phyloP scores from a whole-genome alignment of 306 rosid species.

The Corylus heterophylla region DNA sequence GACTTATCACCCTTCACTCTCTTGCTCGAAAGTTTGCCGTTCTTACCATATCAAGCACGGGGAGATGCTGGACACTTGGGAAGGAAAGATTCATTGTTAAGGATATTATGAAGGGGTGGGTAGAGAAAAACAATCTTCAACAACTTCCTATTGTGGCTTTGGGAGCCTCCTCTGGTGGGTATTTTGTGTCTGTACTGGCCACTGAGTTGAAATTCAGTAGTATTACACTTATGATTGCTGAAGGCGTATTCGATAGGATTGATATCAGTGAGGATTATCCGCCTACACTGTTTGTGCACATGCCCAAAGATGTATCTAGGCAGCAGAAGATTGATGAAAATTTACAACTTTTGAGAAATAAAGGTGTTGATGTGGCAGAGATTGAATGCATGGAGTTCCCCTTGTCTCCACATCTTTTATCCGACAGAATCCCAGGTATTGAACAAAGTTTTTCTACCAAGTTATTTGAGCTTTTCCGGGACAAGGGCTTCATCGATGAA shows the following conservation, averaged over 20 bases:
- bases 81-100: slow-evolving; percentile 58
- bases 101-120: slow-evolving; percentile 73
- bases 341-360: slow-evolving; percentile 49
- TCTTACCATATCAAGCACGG: slow-evolving; percentile 66
- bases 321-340: slow-evolving; percentile 60
- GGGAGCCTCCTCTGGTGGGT: slow-evolving; percentile 94
- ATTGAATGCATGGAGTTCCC: slow-evolving; percentile 80
- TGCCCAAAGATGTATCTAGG: slow-evolving; percentile 85
- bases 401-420: slow-evolving; percentile 50
- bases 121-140: slow-evolving; percentile 54
- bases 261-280: slow-evolving; percentile 61
- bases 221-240: slow-evolving; percentile 79
- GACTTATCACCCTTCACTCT: slow-evolving; percentile 68
- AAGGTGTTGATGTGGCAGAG: slow-evolving; percentile 70
- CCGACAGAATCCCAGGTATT: slow-evolving; percentile 76
- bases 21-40: slow-evolving; percentile 70
- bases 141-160: slow-evolving; percentile 76
- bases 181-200: slow-evolving; percentile 86
- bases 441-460: slow-evolving; percentile 52
- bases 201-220: slow-evolving; percentile 54
- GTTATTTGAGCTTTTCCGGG: slow-evolving; percentile 58
- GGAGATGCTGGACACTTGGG: slow-evolving; percentile 69
- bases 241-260: slow-evolving; percentile 70
- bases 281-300: slow-evolving; percentile 83
- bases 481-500: slow-evolving; percentile 65